phyloP scores from a whole-genome alignment of 169 alveolate genomes.

The Plasmodium malariae region DNA sequence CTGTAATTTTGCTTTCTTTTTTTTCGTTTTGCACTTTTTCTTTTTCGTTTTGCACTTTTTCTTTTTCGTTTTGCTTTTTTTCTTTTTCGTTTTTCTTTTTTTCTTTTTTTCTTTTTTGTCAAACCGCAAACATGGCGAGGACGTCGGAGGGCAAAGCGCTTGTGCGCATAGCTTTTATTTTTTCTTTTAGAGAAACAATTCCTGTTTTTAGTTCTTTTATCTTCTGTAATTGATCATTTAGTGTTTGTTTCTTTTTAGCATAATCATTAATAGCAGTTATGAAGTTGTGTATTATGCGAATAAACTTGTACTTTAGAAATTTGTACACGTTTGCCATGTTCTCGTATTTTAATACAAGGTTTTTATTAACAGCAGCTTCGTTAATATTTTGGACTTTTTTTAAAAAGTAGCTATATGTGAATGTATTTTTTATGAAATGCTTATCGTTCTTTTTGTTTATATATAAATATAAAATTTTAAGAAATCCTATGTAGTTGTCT shows the following conservation, averaged over 20 bases:
- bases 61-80: too few relatives aligned
- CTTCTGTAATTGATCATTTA: background rate
- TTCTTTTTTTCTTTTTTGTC: background rate
- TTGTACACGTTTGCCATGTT: slow-evolving; percentile 53
- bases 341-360: slow-evolving; percentile 41
- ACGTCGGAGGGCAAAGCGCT: background rate
- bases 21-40: too few relatives aligned
- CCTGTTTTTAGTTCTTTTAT: background rate
- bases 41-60: too few relatives aligned
- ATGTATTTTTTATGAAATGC: slow-evolving; percentile 5
- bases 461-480: slow-evolving; percentile 58
- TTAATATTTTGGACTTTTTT: slow-evolving; percentile 1
- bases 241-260: slow-evolving; percentile 17
- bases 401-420: slow-evolving; percentile 5
- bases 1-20: too few relatives aligned
- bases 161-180: background rate
- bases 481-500: slow-evolving; percentile 23
- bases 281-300: slow-evolving; percentile 1
- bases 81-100: background rate
- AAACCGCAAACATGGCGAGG: background rate
- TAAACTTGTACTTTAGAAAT: slow-evolving; percentile 24
- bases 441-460: slow-evolving; percentile 28
- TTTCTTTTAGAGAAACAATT: background rate
- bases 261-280: slow-evolving; percentile 43
- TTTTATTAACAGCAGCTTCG: slow-evolving; percentile 2